These are phyloP conservation scores for thale cress (Arabidopsis thaliana) DNA, from an alignment of 345 rosid genomes.

Conservation along the genomic window TAIR10.1 NC_003071.7:17380001-17380500, in stretches of 20 bases:
- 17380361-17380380: neutral
- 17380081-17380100: slow-evolving; percentile 21
- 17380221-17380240: neutral
- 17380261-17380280: neutral
- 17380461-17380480: neutral
- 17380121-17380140: neutral
- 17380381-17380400: neutral
- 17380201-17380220: slow-evolving; percentile 28
- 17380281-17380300: neutral
- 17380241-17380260: slow-evolving; percentile 11
- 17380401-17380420: neutral
- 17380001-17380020: neutral
- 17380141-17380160: slow-evolving; percentile 13
- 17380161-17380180: slow-evolving; percentile 26
- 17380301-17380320: neutral
- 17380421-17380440: neutral
- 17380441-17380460: neutral
- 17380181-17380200: slow-evolving; percentile 12
- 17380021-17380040: neutral
- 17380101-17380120: slow-evolving; percentile 33
- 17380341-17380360: neutral
- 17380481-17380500: neutral
- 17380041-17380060: neutral
- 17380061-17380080: neutral
- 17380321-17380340: neutral